Conservation (phyloP, 805 yeast species). For the Candida sanyiensis region DNA sequence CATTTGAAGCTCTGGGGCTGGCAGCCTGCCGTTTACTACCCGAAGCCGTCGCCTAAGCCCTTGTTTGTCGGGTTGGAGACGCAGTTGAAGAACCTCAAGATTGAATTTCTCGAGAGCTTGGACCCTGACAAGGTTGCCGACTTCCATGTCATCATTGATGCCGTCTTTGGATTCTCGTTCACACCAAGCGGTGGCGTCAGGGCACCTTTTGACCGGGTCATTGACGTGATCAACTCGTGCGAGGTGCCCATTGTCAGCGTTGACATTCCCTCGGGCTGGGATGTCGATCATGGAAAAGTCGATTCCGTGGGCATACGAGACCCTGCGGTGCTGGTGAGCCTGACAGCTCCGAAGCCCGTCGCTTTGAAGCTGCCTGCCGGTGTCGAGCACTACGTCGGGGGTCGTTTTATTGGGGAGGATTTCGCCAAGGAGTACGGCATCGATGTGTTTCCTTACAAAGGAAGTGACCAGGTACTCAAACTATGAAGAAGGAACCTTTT, state of each 20-base stretch:
- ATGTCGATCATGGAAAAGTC: conserved; percentile 81
- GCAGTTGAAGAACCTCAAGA: conserved; percentile 62
- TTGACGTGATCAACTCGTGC: conserved; percentile 33
- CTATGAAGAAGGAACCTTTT: conserved; percentile 11
- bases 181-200: conserved; percentile 68
- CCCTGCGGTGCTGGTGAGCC: conserved; percentile 68
- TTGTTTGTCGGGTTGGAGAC: conserved; percentile 55
- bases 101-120: conserved; percentile 46
- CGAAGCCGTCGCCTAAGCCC: conserved; percentile 54
- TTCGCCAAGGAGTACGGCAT: conserved; percentile 74
- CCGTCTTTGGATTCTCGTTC: conserved; percentile 91
- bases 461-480: conserved; percentile 50
- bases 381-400: conserved; percentile 74
- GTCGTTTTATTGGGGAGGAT: conserved; percentile 65
- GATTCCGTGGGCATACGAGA: conserved; percentile 34
- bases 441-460: conserved; percentile 54
- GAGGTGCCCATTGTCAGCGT: conserved; percentile 65
- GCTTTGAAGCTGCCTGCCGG: conserved; percentile 45
- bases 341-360: conserved; percentile 94
- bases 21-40: conserved; percentile 72
- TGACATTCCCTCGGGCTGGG: conserved; percentile 97
- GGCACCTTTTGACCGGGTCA: conserved; percentile 57
- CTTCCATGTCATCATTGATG: conserved; percentile 54
- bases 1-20: conserved; percentile 80
- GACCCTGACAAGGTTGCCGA: conserved; percentile 25